A percentile compares a stretch with the other conserved stretches of the same genome.
Conservation (phyloP, 176 grass and related monocot genomes). For the Rhynchospora pubera region DNA sequence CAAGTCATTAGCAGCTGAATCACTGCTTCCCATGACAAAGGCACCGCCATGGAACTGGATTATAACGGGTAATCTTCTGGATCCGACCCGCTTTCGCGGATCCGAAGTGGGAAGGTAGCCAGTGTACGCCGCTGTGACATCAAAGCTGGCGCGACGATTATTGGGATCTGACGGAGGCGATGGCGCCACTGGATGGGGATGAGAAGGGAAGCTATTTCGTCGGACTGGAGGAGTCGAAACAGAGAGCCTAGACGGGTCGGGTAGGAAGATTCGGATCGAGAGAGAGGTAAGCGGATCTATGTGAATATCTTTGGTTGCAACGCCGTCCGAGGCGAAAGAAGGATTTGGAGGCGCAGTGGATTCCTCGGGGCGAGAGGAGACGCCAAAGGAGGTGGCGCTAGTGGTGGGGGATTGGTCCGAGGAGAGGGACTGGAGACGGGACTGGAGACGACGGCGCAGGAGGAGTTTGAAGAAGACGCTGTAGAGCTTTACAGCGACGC, state of each 20-base stretch:
- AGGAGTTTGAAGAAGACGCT: slow-evolving; percentile 81
- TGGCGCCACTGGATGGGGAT: not conserved
- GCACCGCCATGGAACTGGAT: slow-evolving; percentile 78
- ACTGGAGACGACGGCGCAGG: slow-evolving; percentile 51
- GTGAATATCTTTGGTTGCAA: slow-evolving; percentile 80
- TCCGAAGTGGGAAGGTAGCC: slow-evolving; percentile 51
- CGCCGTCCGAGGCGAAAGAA: slow-evolving; percentile 48
- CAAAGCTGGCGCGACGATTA: slow-evolving; percentile 38
- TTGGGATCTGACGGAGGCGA: slow-evolving; percentile 4
- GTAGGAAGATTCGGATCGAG: slow-evolving; percentile 56
- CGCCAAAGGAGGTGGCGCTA: slow-evolving; percentile 30
- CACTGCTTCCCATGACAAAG: slow-evolving; percentile 49
- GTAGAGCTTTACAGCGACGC: slow-evolving; percentile 56
- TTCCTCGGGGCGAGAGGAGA: slow-evolving; percentile 55
- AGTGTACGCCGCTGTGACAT: slow-evolving; percentile 32
- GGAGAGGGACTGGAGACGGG: slow-evolving; percentile 27
- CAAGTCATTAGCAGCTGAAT: slow-evolving; percentile 64
- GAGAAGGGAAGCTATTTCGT: slow-evolving; percentile 42
- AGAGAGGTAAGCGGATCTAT: slow-evolving; percentile 62
- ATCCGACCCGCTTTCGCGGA: slow-evolving; percentile 1
- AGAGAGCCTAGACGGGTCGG: slow-evolving; percentile 24
- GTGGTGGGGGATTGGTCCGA: not conserved
- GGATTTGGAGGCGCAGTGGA: slow-evolving; percentile 46
- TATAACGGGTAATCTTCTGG: slow-evolving; percentile 52
- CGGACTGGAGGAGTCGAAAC: slow-evolving; percentile 11